Percentiles rank a stretch among this genome's conserved stretches.
Evolutionary conservation across 495 filamentous ascomycete species (phyloP).

Genomic region (Darksidea phi): DNA sequence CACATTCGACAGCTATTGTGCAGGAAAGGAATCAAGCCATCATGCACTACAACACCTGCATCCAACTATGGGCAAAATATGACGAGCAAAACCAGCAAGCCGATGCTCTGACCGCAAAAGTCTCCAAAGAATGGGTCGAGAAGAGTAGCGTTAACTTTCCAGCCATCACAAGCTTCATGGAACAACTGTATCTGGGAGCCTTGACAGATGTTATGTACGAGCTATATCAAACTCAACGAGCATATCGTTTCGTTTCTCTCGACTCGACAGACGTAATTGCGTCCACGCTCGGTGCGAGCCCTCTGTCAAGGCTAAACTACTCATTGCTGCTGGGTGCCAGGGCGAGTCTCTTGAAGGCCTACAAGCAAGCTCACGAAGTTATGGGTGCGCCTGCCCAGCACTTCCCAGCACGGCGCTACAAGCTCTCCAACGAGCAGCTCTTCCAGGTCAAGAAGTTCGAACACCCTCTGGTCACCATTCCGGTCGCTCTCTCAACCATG

Average conservation of each 20-base stretch:
- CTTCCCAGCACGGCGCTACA: background rate
- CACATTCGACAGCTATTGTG: background rate
- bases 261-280: background rate
- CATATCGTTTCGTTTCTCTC: background rate
- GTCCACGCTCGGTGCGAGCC: background rate
- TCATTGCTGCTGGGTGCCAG: background rate
- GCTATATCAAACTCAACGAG: background rate
- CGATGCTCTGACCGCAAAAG: background rate
- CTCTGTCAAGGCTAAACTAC: background rate
- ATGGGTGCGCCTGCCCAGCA: background rate
- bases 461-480: background rate
- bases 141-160: background rate
- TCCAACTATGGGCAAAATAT: background rate
- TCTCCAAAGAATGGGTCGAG: background rate
- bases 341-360: background rate
- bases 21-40: background rate
- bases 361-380: background rate
- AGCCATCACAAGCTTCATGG: background rate
- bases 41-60: background rate
- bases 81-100: background rate
- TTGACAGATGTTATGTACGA: background rate
- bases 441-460: background rate
- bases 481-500: background rate
- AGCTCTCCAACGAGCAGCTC: background rate
- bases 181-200: background rate